Evolutionary conservation across 1,284 basidiomycete species (phyloP).

Genomic region (Afroboletus lepidellus): DNA sequence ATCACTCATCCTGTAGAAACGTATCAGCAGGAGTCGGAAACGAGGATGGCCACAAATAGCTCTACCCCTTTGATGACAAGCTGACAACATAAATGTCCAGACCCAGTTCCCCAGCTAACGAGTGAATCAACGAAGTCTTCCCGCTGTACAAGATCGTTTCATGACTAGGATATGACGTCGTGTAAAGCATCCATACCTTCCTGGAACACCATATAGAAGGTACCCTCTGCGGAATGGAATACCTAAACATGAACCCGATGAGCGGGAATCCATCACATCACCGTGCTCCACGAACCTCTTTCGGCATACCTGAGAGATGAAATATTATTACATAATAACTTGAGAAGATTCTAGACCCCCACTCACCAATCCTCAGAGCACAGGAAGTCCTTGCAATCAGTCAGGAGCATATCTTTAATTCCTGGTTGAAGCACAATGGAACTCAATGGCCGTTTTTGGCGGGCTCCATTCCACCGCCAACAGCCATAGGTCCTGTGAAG

Average conservation of each 20-base stretch:
- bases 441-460: conserved; percentile 82
- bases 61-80: conserved; percentile 78
- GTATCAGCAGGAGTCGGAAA: conserved; percentile 12
- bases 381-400: conserved; percentile 82
- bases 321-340: conserved; percentile 10
- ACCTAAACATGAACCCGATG: conserved; percentile 43
- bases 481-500: conserved; percentile 58
- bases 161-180: conserved; percentile 4
- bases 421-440: conserved; percentile 83
- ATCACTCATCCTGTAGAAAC: conserved; percentile 71
- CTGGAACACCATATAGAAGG: conserved; percentile 78
- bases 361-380: conserved; percentile 79
- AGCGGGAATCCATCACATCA: conserved; percentile 16
- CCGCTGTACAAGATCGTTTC: conserved; percentile 47
- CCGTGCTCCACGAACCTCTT: conserved; percentile 53
- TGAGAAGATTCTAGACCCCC: conserved; percentile 9
- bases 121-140: conserved; percentile 82
- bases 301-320: conserved; percentile 69
- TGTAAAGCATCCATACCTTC: conserved; percentile 52
- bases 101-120: conserved; percentile 81
- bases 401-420: conserved; percentile 83
- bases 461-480: conserved; percentile 84
- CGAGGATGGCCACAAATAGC: neutral
- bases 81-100: conserved; percentile 87
- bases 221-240: conserved; percentile 86